phyloP scores from a whole-genome alignment of 2,329 filamentous ascomycete genomes.

The Fusarium robinianum region DNA sequence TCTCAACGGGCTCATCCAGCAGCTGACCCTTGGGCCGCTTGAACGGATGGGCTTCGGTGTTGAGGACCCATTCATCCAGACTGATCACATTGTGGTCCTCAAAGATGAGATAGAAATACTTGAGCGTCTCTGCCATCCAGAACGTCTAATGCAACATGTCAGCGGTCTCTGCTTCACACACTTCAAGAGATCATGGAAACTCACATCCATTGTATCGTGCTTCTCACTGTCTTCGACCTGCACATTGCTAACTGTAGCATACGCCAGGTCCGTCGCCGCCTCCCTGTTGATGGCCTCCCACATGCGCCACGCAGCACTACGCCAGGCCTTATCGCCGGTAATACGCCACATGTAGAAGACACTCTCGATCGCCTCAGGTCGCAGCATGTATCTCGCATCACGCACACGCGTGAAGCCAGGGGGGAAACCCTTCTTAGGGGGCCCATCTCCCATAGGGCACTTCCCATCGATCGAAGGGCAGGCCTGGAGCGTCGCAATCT shows the following conservation, averaged over 20 bases:
- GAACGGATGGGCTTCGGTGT: conserved; percentile 61
- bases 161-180: conserved; percentile 9
- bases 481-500: conserved; percentile 48
- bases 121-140: conserved; percentile 77
- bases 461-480: conserved; percentile 43
- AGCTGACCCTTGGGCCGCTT: conserved; percentile 38
- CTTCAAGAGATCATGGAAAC: conserved; percentile 23
- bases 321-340: conserved; percentile 50
- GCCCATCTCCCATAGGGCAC: conserved; percentile 42
- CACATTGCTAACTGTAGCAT: conserved; percentile 49
- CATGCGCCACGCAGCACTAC: conserved; percentile 54
- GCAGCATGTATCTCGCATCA: conserved; percentile 49
- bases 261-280: conserved; percentile 50
- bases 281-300: conserved; percentile 49
- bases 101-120: conserved; percentile 78
- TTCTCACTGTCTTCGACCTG: conserved; percentile 38
- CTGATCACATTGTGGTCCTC: conserved; percentile 65
- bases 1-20: conserved; percentile 11
- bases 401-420: conserved; percentile 63
- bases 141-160: conserved; percentile 53
- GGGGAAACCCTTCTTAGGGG: conserved; percentile 39
- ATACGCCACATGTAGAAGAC: conserved; percentile 57
- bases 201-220: conserved; percentile 66
- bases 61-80: conserved; percentile 72
- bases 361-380: conserved; percentile 58